Evolutionary conservation across 805 yeast species (phyloP).

Genomic region (Candida broadrunensis): DNA sequence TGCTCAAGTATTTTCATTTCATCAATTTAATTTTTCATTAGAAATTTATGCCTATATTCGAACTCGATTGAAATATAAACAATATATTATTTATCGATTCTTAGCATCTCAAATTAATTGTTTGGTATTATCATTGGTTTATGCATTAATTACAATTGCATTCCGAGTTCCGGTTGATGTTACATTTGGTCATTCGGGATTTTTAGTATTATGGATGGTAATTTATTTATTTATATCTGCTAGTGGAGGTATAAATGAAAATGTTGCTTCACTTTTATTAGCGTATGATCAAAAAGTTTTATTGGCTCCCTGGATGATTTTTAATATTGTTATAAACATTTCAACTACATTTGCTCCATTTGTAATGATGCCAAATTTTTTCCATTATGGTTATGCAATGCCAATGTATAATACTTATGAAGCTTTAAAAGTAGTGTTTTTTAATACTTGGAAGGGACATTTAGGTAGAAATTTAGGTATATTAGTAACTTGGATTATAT

Average conservation of each 20-base stretch:
- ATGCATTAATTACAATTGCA: conserved; percentile 27
- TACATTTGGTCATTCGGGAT: conserved; percentile 29
- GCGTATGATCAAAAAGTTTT: conserved; percentile 15
- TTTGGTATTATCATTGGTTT: conserved; percentile 25
- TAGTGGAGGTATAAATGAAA: conserved; percentile 26
- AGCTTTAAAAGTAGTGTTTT: conserved; percentile 29
- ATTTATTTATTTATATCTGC: conserved; percentile 27
- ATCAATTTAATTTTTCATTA: conserved; percentile 30
- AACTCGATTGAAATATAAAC: conserved; percentile 17
- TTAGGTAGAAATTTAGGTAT: conserved; percentile 29
- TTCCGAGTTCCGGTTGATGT: conserved; percentile 22
- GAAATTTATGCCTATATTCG: conserved; percentile 20
- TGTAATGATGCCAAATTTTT: conserved; percentile 27
- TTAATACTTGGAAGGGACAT: conserved; percentile 30
- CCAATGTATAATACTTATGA: conserved; percentile 34
- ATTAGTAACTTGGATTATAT: conserved; percentile 26
- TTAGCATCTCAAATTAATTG: conserved; percentile 28
- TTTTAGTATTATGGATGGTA: conserved; percentile 30
- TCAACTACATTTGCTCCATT: conserved; percentile 33
- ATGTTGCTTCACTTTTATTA: conserved; percentile 16
- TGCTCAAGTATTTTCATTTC: conserved; percentile 29
- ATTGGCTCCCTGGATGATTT: conserved; percentile 29
- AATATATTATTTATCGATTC: conserved; percentile 24
- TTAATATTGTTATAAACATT: conserved; percentile 25
- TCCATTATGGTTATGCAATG: conserved; percentile 33